A percentile compares a stretch with the other conserved stretches of the same genome.
Conservation (phyloP, 1,284 basidiomycete genomes). For the Psilocybe mexicana region DNA sequence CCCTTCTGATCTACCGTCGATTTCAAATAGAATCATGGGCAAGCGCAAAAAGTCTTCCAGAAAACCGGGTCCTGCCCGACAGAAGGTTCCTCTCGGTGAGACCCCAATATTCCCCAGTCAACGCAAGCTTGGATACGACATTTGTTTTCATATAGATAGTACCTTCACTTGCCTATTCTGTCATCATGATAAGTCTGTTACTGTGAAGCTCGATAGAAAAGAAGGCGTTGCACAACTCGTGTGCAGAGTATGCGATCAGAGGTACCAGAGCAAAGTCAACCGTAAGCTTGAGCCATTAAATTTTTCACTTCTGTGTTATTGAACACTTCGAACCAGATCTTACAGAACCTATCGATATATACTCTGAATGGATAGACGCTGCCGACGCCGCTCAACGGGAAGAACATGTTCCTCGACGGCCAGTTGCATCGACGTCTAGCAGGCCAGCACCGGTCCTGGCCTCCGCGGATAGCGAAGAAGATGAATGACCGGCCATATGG, state of each 20-base stretch:
- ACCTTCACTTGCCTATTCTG: constrained; percentile 87
- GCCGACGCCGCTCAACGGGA: constrained; percentile 81
- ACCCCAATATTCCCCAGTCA: not conserved
- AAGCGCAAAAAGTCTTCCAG: constrained; percentile 87
- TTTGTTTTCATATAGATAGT: constrained; percentile 51
- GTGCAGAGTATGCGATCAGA: constrained; percentile 80
- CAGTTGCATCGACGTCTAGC: constrained; percentile 60
- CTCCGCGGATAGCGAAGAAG: constrained; percentile 48
- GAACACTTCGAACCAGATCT: constrained; percentile 51
- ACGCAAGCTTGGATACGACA: constrained; percentile 7
- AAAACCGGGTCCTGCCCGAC: constrained; percentile 60
- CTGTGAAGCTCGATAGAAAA: constrained; percentile 82
- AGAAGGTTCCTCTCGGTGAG: constrained; percentile 72
- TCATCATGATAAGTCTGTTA: constrained; percentile 88
- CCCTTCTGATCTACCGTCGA: not conserved
- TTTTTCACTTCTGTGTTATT: constrained; percentile 11
- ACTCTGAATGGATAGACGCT: constrained; percentile 91
- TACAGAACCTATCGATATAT: constrained; percentile 88
- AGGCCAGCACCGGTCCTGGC: constrained; percentile 43
- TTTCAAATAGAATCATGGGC: constrained; percentile 53
- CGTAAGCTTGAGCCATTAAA: constrained; percentile 51
- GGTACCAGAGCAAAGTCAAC: constrained; percentile 82
- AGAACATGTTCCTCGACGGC: constrained; percentile 48
- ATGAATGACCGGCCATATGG: constrained; percentile 20
- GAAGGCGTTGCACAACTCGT: constrained; percentile 77